Evolutionary conservation across 768 basidiomycete species (phyloP), one percentile per base, ranked within the genome.

Genomic region (Kwoniella mangroviensis): DNA sequence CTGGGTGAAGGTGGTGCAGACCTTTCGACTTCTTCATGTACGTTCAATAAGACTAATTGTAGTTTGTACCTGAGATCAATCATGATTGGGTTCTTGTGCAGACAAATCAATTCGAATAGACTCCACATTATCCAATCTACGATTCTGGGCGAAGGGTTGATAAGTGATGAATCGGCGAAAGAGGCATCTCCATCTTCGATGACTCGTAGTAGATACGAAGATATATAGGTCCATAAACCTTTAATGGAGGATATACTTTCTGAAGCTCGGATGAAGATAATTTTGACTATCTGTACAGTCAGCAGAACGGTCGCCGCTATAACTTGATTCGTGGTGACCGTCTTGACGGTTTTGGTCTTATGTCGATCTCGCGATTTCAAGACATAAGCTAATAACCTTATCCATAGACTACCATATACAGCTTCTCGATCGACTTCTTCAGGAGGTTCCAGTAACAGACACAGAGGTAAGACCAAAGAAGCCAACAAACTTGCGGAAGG

Each of bases 121-220:
- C 70, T 71, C 78, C 78, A 79, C 60, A 71, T 73, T 41, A 77
- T 72, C 69, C 70, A 72, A 55, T 79, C 78, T 11, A 74, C 70
- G 15, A 77, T 28, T 24, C 75, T 52, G 22, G 71, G 75, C 4
- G 64, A 15, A 3, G 63, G 13, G 3, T 21, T 22, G 28, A 15
- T n/a, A 21, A 51, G 34, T 4, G 62, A 28, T 1, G 61, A 26
- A 17, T 73, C 67, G n/a, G 61, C 40, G 63, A 74, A 72, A 17
- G 43, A 54, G 0, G 58, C 73, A 63, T 72, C 57, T n/a, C 69
- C 74, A 51, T 69, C 74, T 40, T 67, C 22, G 10, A 72, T 59
- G 26, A 65, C 42, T 4, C 53, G 17, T 0, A 67, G 68, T 4
- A 77, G 40, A 21, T 73, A 65, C 9, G 52, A 49, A 0, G 69